phyloP scores from a whole-genome alignment of 495 filamentous ascomycete genomes.

The Hypomontagnella submonticulosa region DNA sequence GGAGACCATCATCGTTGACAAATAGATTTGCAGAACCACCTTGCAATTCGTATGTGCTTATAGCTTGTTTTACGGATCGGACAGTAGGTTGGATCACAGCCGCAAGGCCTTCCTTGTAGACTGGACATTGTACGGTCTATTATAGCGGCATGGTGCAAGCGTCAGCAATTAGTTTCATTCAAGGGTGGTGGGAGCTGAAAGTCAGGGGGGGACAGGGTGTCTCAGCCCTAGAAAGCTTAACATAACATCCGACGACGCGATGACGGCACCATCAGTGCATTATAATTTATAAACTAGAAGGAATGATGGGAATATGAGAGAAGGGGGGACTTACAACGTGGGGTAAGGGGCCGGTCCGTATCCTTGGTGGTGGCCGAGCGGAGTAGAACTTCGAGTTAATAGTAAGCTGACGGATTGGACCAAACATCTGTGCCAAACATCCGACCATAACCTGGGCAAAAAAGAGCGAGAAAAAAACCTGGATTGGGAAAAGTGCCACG shows the following conservation, averaged over 20 bases:
- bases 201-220: background rate
- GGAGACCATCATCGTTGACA: slow-evolving; percentile 82
- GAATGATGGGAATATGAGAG: background rate
- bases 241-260: slow-evolving; percentile 2
- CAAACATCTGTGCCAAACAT: slow-evolving; percentile 77
- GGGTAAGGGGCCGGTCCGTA: slow-evolving; percentile 64
- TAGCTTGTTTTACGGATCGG: slow-evolving; percentile 75
- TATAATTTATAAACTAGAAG: too few species aligned
- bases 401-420: slow-evolving; percentile 76
- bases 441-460: slow-evolving; percentile 80
- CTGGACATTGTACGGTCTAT: slow-evolving; percentile 73
- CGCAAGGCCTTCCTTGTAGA: slow-evolving; percentile 76
- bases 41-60: slow-evolving; percentile 82
- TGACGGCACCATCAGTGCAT: background rate
- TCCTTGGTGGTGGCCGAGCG: slow-evolving; percentile 68
- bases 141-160: background rate
- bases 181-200: slow-evolving; percentile 3
- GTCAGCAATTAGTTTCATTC: slow-evolving; percentile 17
- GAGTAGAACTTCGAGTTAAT: slow-evolving; percentile 84
- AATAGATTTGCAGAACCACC: slow-evolving; percentile 84
- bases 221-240: slow-evolving; percentile 16
- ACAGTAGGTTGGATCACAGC: slow-evolving; percentile 76
- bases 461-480: slow-evolving; percentile 84
- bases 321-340: slow-evolving; percentile 58
- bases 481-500: slow-evolving; percentile 70